Base-by-base conservation (phyloP, 2,329 filamentous ascomycete genomes). In the Neocucurbitaria cava region DNA sequence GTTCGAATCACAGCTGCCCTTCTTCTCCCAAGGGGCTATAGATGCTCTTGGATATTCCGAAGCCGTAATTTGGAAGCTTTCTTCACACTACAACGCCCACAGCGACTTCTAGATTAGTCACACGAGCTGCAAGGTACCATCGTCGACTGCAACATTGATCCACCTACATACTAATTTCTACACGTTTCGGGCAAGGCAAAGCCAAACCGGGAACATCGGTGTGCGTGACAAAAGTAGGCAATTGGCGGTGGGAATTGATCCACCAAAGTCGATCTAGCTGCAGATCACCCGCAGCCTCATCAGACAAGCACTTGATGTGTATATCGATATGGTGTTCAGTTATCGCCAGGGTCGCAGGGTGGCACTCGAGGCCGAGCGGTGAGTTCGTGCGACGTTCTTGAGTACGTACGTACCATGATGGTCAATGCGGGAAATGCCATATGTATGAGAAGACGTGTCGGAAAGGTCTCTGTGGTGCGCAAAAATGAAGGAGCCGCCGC, bases 51-150 rank as follows among this genome's bases (percentile, higher is more conserved):
- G 46, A 6, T 33, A 28, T n/a, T 39, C 30, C 46, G 28, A 52
- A 49, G 52, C 58, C 50, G 49, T 23, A 21, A n/a, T 23, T 47
- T 13, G 11, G 23, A 24, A 40, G 23, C 33, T 36, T 24, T 23
- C 30, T 48, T 56, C 38, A 49, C 46, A 17, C 23, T 31, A 28
- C 23, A 49, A 46, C 44, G 45, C 47, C 46, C 42, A 40, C 43
- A 46, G 39, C n/a, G 49, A 38, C 45, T 50, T 33, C 49, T 36
- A 36, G 36, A 36, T 35, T 48, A 43, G 53, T 62, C 61, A 64
- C 51, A 54, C 54, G 46, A 61, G 54, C 54, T 63, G 61, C 57
- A 64, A 62, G 56, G 59, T 62, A 58, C 49, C 58, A 64, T 64
- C 18, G 38, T n/a, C 21, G 36, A 54, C 28, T 59, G 56, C 46